Conservation (phyloP, 1,284 basidiomycete genomes). For the Cryptococcus maquisensis region DNA sequence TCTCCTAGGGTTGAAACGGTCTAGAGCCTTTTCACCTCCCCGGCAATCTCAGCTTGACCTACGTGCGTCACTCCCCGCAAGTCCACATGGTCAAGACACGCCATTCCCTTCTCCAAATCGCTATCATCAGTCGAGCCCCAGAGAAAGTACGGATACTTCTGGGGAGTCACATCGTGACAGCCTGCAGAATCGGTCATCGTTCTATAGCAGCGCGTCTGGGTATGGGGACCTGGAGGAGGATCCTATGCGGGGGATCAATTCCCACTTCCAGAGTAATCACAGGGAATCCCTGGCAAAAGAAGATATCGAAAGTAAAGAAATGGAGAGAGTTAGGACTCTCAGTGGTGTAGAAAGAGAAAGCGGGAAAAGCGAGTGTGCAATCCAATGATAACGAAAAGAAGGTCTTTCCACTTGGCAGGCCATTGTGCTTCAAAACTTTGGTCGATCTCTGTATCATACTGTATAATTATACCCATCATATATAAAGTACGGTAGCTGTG, state of each 20-base stretch:
- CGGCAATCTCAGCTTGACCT: slow-evolving; percentile 12
- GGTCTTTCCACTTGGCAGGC: too few species aligned
- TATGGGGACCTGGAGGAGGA: slow-evolving; percentile 3
- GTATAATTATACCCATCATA: neutral
- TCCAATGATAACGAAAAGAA: slow-evolving; percentile 10
- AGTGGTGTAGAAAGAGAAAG: slow-evolving; percentile 13
- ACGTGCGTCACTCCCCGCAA: neutral
- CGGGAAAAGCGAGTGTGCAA: slow-evolving; percentile 24
- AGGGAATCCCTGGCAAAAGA: neutral
- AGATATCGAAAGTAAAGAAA: neutral
- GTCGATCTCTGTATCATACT: neutral
- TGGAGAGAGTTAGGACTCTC: slow-evolving; percentile 1
- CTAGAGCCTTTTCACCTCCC: slow-evolving; percentile 5
- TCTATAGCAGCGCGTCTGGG: slow-evolving; percentile 8
- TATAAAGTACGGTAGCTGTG: too few species aligned
- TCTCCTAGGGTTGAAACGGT: slow-evolving; percentile 19
- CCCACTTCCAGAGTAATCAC: neutral
- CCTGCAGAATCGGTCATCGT: slow-evolving; percentile 9
- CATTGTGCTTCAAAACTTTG: too few species aligned
- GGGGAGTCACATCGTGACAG: slow-evolving; percentile 5
- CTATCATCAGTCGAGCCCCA: neutral
- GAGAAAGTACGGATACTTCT: slow-evolving; percentile 8
- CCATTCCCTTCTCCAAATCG: neutral
- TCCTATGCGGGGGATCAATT: slow-evolving; percentile 6
- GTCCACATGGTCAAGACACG: neutral